phyloP scores from a whole-genome alignment of 345 rosid genomes.

The Geranium rotundifolium region DNA sequence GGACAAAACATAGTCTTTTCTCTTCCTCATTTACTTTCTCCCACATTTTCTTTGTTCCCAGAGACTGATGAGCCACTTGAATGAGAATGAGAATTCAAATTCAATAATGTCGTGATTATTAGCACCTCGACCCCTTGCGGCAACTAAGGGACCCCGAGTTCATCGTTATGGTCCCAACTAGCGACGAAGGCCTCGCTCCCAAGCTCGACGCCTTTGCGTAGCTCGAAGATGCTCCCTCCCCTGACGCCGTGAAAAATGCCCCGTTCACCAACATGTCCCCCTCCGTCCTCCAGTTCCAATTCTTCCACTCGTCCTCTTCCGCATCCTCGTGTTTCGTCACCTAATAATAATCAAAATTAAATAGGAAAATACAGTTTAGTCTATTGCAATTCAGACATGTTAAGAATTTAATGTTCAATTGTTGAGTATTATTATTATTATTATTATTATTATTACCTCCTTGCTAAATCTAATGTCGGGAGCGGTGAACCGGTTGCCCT shows the following conservation, averaged over 20 bases:
- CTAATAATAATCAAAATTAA: slow-evolving; percentile 12
- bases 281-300: slow-evolving; percentile 70
- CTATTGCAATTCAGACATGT: neutral
- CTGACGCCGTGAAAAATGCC: slow-evolving; percentile 51
- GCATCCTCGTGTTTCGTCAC: slow-evolving; percentile 67
- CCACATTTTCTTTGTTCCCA: too few species aligned
- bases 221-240: slow-evolving; percentile 50
- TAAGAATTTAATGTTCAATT: neutral
- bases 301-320: slow-evolving; percentile 41
- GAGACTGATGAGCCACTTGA: too few species aligned
- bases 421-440: too few species aligned
- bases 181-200: slow-evolving; percentile 57
- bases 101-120: slow-evolving; percentile 6
- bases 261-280: slow-evolving; percentile 62
- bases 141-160: slow-evolving; percentile 50
- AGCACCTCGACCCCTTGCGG: slow-evolving; percentile 52
- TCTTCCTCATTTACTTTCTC: too few species aligned
- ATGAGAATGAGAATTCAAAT: too few species aligned
- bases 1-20: too few species aligned
- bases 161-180: slow-evolving; percentile 41
- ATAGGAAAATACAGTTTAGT: too few species aligned
- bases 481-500: slow-evolving; percentile 61
- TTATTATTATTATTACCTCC: slow-evolving; percentile 38
- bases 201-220: slow-evolving; percentile 62
- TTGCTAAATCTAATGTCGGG: slow-evolving; percentile 40